A percentile compares a stretch with the other conserved stretches of the same genome.
Conservation (phyloP, 352 stramenopile genomes). For the Phytopythium delawarense region DNA sequence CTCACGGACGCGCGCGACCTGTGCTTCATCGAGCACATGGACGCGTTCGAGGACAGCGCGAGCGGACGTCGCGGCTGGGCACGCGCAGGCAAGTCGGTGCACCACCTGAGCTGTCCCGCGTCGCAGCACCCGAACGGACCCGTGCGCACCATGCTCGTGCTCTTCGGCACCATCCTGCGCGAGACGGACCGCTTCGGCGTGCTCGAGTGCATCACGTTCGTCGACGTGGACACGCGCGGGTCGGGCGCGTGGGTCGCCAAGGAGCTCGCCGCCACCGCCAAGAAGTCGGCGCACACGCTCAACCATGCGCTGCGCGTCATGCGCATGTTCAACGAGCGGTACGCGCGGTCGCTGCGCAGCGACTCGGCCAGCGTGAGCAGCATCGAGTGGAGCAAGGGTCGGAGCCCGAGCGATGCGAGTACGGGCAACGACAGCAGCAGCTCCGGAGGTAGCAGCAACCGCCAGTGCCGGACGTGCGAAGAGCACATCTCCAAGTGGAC, state of each 20-base stretch:
- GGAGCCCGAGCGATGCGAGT: neutral
- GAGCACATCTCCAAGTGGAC: constrained; percentile 64
- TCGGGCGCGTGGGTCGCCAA: constrained; percentile 45
- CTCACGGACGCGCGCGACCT: constrained; percentile 51
- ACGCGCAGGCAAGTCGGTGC: constrained; percentile 56
- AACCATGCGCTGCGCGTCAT: constrained; percentile 68
- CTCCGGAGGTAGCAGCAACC: constrained; percentile 3
- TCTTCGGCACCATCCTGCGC: constrained; percentile 54
- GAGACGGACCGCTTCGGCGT: constrained; percentile 53
- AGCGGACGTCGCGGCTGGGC: constrained; percentile 61
- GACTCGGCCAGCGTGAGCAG: constrained; percentile 11
- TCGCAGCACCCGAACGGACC: constrained; percentile 53
- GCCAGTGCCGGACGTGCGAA: constrained; percentile 46
- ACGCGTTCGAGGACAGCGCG: constrained; percentile 57
- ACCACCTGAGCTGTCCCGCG: constrained; percentile 53
- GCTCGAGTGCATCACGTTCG: constrained; percentile 51
- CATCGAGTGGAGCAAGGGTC: neutral
- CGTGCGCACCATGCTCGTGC: constrained; percentile 44
- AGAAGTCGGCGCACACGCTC: constrained; percentile 42
- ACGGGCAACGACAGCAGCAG: constrained; percentile 3
- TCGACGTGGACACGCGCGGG: constrained; percentile 46
- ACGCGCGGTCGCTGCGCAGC: constrained; percentile 4
- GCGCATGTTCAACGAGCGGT: constrained; percentile 21
- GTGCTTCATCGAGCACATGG: constrained; percentile 61
- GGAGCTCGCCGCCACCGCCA: constrained; percentile 35